Conservation (phyloP, 2,329 filamentous ascomycete genomes). For the Monilinia vaccinii-corymbosi region DNA sequence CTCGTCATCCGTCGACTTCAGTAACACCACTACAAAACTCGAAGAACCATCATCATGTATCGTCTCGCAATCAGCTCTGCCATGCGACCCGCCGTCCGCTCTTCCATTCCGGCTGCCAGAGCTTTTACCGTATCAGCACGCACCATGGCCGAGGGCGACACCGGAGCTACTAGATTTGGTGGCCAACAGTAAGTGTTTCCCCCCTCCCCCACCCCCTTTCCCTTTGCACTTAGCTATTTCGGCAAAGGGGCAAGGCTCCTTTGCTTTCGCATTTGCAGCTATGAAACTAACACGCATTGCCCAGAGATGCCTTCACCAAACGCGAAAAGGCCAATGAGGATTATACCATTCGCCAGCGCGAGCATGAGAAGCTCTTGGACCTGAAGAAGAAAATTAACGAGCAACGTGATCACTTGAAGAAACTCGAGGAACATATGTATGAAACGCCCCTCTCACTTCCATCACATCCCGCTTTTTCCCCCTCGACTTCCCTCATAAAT, state of each 20-base stretch:
- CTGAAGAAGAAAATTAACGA: slow-evolving; percentile 65
- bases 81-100: slow-evolving; percentile 36
- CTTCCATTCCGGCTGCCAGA: slow-evolving; percentile 40
- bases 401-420: slow-evolving; percentile 75
- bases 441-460: slow-evolving; percentile 30
- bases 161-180: slow-evolving; percentile 23
- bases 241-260: neutral
- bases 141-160: slow-evolving; percentile 58
- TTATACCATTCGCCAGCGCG: slow-evolving; percentile 10
- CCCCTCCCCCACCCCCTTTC: neutral
- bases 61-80: slow-evolving; percentile 48
- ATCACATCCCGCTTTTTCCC: neutral
- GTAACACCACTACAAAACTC: neutral
- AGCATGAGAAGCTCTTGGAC: slow-evolving; percentile 47
- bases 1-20: neutral
- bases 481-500: neutral
- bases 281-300: slow-evolving; percentile 14
- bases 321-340: slow-evolving; percentile 62
- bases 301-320: slow-evolving; percentile 83
- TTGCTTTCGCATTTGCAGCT: neutral
- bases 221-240: neutral
- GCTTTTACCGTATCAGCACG: slow-evolving; percentile 33
- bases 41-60: slow-evolving; percentile 46
- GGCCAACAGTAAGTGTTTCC: slow-evolving; percentile 20
- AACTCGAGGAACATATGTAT: slow-evolving; percentile 81